phyloP scores from a whole-genome alignment of 2,329 filamentous ascomycete genomes.

The Epicoccum nigrum region DNA sequence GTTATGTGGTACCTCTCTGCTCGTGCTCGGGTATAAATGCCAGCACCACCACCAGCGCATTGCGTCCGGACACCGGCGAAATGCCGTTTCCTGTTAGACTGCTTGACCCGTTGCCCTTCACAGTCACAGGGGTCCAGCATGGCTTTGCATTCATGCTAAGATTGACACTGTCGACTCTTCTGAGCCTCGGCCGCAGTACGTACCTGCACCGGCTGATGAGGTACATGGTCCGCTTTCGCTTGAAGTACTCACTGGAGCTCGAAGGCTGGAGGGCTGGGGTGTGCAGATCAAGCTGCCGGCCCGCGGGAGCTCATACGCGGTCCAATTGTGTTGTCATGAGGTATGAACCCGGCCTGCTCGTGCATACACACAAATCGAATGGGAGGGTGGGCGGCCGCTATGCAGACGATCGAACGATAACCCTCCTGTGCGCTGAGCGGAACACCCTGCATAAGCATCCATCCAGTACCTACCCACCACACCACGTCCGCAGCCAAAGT shows the following conservation, averaged over 20 bases:
- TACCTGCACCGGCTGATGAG: slow-evolving; percentile 47
- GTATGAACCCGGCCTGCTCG: slow-evolving; percentile 33
- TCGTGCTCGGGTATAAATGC: slow-evolving; percentile 20
- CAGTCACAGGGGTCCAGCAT: slow-evolving; percentile 21
- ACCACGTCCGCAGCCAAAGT: slow-evolving; percentile 10
- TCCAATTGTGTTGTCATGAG: slow-evolving; percentile 26
- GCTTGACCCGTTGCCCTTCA: slow-evolving; percentile 37
- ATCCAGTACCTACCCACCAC: slow-evolving; percentile 7
- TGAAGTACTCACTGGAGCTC: slow-evolving; percentile 38
- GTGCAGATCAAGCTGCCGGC: slow-evolving; percentile 47
- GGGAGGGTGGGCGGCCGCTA: slow-evolving; percentile 31
- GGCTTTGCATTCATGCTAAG: slow-evolving; percentile 27
- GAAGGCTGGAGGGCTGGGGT: slow-evolving; percentile 35
- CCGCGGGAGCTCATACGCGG: slow-evolving; percentile 43
- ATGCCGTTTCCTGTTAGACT: slow-evolving; percentile 28
- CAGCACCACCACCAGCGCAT: slow-evolving; percentile 24
- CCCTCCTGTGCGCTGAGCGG: slow-evolving; percentile 20
- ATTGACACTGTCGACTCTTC: slow-evolving; percentile 39
- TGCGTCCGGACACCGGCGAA: slow-evolving; percentile 25
- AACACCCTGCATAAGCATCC: slow-evolving; percentile 31
- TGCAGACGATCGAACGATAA: slow-evolving; percentile 38
- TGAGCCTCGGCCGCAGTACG: slow-evolving; percentile 30
- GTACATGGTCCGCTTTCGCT: slow-evolving; percentile 39
- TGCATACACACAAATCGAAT: slow-evolving; percentile 34
- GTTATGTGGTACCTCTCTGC: too few species aligned